Evolutionary conservation across 2,329 filamentous ascomycete genomes (phyloP).

Genomic region (Berkeleyomyces basicola): DNA sequence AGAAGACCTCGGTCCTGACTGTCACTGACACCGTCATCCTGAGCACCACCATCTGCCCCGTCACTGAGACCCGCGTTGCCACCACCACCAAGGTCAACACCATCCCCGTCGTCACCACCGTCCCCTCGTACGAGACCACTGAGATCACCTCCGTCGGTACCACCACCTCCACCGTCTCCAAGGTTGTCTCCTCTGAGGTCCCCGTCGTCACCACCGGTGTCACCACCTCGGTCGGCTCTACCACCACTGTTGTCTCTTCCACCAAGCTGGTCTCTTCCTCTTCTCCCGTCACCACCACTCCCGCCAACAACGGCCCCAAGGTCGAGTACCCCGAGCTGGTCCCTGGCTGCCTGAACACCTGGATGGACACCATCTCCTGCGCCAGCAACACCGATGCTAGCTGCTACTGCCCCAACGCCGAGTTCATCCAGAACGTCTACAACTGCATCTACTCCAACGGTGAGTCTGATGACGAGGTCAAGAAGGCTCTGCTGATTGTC

Average conservation of each 20-base stretch:
- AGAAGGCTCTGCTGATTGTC: constrained; percentile 64
- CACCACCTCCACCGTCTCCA: constrained; percentile 18
- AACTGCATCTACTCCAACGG: constrained; percentile 67
- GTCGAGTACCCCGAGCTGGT: constrained; percentile 53
- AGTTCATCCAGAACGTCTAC: constrained; percentile 66
- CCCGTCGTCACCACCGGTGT: constrained; percentile 32
- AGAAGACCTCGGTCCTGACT: constrained; percentile 27
- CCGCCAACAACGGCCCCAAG: constrained; percentile 22
- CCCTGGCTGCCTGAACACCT: constrained; percentile 83
- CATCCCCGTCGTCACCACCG: constrained; percentile 15
- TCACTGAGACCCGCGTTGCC: constrained; percentile 33
- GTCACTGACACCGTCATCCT: constrained; percentile 38
- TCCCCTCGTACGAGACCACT: constrained; percentile 14
- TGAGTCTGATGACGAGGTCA: constrained; percentile 45
- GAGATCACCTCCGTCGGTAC: constrained; percentile 12
- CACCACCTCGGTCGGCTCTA: constrained; percentile 33
- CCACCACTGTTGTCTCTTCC: constrained; percentile 31
- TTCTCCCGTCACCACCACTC: constrained; percentile 20
- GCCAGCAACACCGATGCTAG: constrained; percentile 62
- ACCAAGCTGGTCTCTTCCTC: constrained; percentile 27
- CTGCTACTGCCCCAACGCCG: constrained; percentile 73
- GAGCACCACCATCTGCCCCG: constrained; percentile 44
- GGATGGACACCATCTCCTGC: constrained; percentile 60
- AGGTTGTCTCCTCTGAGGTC: constrained; percentile 30
- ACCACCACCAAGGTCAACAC: constrained; percentile 22